phyloP scores from a whole-genome alignment of 441 rosid genomes.

The Euphorbia celastroides region DNA sequence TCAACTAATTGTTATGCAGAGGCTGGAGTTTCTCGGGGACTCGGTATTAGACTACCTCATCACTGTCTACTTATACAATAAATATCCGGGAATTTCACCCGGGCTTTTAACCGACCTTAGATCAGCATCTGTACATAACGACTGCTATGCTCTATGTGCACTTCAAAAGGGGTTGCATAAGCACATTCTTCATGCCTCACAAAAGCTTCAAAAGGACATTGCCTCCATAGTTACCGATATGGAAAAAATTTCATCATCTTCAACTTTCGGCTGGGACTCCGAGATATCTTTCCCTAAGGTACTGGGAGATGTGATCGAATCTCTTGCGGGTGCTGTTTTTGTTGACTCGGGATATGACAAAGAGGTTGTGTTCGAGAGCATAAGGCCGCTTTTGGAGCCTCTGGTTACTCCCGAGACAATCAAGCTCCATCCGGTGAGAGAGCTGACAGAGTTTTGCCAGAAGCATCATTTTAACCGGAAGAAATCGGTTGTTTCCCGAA shows the following conservation, averaged over 20 bases:
- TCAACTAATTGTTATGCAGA: conserved; percentile 34
- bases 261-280: conserved; percentile 78
- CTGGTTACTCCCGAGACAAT: conserved; percentile 65
- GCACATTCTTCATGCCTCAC: conserved; percentile 64
- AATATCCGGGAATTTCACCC: conserved; percentile 61
- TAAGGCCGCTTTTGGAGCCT: conserved; percentile 70
- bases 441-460: conserved; percentile 52
- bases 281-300: conserved; percentile 78
- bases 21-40: conserved; percentile 94
- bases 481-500: conserved; percentile 11
- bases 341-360: conserved; percentile 74
- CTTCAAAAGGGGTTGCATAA: conserved; percentile 54
- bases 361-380: conserved; percentile 49
- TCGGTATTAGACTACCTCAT: conserved; percentile 76
- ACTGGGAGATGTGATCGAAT: conserved; percentile 87
- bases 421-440: conserved; percentile 56
- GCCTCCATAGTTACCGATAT: conserved; percentile 25
- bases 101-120: conserved; percentile 81
- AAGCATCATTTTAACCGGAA: conserved; percentile 29
- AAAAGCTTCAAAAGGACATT: conserved; percentile 55
- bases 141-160: conserved; percentile 62
- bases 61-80: conserved; percentile 45
- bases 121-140: conserved; percentile 91
- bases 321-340: conserved; percentile 80
- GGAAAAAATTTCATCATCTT: conserved; percentile 23